Percentiles rank a stretch among this genome's conserved stretches.
These are phyloP conservation scores for Leishmania gerbilli DNA, from an alignment of 208 protist genomes.

Conservation along the genomic window DNA sequence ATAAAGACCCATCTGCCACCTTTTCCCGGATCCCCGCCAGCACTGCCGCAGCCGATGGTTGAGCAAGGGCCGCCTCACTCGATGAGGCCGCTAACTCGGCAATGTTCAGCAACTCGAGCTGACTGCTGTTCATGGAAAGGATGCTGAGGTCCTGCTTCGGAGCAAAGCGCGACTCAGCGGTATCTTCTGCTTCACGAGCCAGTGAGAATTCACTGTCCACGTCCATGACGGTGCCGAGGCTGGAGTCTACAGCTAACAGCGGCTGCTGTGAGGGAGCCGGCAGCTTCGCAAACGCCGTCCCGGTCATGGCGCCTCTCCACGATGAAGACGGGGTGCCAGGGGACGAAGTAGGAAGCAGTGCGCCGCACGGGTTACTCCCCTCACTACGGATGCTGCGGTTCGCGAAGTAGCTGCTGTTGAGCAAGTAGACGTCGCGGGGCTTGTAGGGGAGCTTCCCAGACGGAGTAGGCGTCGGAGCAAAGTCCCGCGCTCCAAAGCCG, in stretches of 20 bases:
- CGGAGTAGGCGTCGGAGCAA: slow-evolving; percentile 12
- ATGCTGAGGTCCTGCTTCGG: slow-evolving; percentile 35
- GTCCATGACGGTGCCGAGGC: not conserved
- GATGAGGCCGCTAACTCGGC: not conserved
- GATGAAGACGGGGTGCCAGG: slow-evolving; percentile 1
- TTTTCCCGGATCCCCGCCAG: not conserved
- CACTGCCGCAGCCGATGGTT: not conserved
- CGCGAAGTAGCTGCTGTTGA: slow-evolving; percentile 54
- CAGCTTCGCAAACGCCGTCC: not conserved
- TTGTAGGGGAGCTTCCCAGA: slow-evolving; percentile 40
- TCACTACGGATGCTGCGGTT: slow-evolving; percentile 40
- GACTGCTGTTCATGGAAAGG: slow-evolving; percentile 41
- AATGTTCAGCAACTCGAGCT: slow-evolving; percentile 35
- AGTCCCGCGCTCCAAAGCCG: not conserved
- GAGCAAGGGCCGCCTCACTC: not conserved
- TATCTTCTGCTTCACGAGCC: not conserved
- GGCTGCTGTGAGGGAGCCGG: slow-evolving; percentile 4
- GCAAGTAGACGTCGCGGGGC: slow-evolving; percentile 46
- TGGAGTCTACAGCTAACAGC: not conserved
- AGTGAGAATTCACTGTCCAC: slow-evolving; percentile 2
- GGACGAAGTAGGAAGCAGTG: slow-evolving; percentile 19
- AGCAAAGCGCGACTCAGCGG: not conserved
- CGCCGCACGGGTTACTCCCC: slow-evolving; percentile 46
- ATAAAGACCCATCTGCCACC: no score
- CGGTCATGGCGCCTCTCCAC: not conserved